Base-by-base conservation (phyloP, 2,329 filamentous ascomycete genomes). In the Allantophomopsis lycopodina region DNA sequence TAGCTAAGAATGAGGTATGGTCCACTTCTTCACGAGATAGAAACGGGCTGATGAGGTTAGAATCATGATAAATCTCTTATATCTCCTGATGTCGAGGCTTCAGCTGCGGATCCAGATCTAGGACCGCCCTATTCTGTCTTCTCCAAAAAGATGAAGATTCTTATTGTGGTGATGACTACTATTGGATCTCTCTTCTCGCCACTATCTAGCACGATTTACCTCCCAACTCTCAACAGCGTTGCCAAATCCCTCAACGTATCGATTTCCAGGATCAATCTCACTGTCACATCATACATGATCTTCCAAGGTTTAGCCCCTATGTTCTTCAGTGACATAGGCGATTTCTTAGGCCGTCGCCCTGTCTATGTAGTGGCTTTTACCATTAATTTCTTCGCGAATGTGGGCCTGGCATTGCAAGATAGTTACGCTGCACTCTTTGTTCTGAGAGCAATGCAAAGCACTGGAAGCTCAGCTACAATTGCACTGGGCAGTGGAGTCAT, bases 401-500 rank as follows among this genome's bases (percentile, higher is more conserved):
- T 76, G 32, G 71, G 69, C 0, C 56, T 77, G 8, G 72, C 67
- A 0, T 50, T 74, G 7, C 62, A 69, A 28, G 63, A 63, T 10
- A 67, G 53, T 44, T 75, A 73, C 44, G 59, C 60, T 1, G 62
- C 70, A 1, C 56, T 80, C 2, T 52, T 80, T 28, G 62, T 71
- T 1, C 56, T 79, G 4, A 63, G 76, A 2, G 70, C 67, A 48
- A 48, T 79, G 12, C 76, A 80, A 49, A 73, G 70, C 14, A 65
- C 69, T 1, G 75, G 70, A 1, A 69, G 64, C 44, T 68, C 64
- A 44, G 66, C 66, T 1, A 71, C 79, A 0, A 64, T 86, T n/a
- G 78, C 83, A 0, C 63, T 91, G 1, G 75, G 73, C 0, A 80
- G 71, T 44, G 83, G 76, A 2, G 74, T 86, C 2, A 71, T 88